A percentile compares a stretch with the other conserved stretches of the same genome.
These are phyloP conservation scores for Helotiales sp. DNA, from an alignment of 2,329 filamentous ascomycete species.

Conservation along the genomic window DNA sequence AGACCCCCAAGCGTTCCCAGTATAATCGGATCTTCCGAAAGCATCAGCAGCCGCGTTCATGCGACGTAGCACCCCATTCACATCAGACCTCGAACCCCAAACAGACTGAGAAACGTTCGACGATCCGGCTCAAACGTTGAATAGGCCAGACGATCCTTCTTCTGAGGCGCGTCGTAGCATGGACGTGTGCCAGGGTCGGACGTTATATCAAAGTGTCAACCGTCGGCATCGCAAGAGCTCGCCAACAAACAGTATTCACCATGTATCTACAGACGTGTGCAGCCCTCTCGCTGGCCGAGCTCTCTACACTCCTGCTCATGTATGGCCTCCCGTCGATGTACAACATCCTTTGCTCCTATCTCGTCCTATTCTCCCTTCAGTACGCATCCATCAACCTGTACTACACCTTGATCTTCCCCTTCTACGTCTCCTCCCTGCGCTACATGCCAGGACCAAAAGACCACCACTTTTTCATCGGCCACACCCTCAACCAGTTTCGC, in stretches of 20 bases:
- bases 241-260: background rate
- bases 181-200: background rate
- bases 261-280: background rate
- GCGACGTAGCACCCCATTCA: background rate
- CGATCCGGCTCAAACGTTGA: background rate
- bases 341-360: background rate
- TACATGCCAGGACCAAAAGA: constrained; percentile 9
- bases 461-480: constrained; percentile 43
- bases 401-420: constrained; percentile 1
- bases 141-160: background rate
- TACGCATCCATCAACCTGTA: background rate
- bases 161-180: background rate
- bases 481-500: constrained; percentile 44
- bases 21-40: background rate
- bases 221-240: background rate
- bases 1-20: background rate
- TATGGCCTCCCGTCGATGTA: background rate
- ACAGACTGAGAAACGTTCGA: background rate
- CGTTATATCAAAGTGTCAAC: background rate
- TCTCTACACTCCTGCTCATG: background rate
- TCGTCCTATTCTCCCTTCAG: constrained; percentile 3
- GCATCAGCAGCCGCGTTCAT: background rate
- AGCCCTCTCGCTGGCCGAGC: background rate
- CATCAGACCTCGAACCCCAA: background rate
- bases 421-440: constrained; percentile 4